Evolutionary conservation across 495 filamentous ascomycete genomes (phyloP).

Genomic region (Daldinia concentrica): DNA sequence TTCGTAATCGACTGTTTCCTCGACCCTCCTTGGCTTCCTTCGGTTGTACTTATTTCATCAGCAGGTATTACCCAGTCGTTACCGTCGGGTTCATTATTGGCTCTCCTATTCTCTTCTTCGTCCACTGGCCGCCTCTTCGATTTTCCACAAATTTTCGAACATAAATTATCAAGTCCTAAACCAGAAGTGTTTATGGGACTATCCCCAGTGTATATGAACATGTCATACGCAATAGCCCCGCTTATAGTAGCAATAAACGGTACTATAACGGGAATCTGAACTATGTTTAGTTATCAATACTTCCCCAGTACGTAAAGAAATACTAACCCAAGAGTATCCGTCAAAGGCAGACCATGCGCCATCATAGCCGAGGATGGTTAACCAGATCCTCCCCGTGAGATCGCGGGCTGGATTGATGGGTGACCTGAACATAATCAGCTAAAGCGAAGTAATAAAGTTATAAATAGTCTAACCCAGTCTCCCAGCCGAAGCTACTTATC

Average conservation of each 20-base stretch:
- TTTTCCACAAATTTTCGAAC: not conserved
- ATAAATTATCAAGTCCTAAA: not conserved
- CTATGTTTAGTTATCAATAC: no score
- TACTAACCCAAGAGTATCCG: not conserved
- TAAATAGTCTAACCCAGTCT: not conserved
- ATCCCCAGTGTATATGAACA: constrained; percentile 3
- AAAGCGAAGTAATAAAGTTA: not conserved
- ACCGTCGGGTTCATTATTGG: not conserved
- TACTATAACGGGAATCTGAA: not conserved
- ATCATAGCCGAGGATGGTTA: constrained; percentile 1
- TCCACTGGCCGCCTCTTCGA: not conserved
- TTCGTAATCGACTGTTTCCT: not conserved
- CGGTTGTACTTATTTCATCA: not conserved
- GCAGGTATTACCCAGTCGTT: not conserved
- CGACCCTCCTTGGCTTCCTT: not conserved
- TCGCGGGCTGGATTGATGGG: not conserved
- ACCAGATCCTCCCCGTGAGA: not conserved
- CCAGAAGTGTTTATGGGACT: not conserved
- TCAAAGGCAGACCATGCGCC: not conserved
- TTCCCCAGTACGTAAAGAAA: not conserved
- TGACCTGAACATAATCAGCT: not conserved
- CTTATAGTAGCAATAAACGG: constrained; percentile 5
- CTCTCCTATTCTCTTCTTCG: not conserved
- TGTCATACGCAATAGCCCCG: not conserved
- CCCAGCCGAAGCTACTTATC: constrained; percentile 4